A percentile compares a stretch with the other conserved stretches of the same genome.
Conservation (phyloP, 1,284 basidiomycete genomes). For the Leccinum cinnamomeum region DNA sequence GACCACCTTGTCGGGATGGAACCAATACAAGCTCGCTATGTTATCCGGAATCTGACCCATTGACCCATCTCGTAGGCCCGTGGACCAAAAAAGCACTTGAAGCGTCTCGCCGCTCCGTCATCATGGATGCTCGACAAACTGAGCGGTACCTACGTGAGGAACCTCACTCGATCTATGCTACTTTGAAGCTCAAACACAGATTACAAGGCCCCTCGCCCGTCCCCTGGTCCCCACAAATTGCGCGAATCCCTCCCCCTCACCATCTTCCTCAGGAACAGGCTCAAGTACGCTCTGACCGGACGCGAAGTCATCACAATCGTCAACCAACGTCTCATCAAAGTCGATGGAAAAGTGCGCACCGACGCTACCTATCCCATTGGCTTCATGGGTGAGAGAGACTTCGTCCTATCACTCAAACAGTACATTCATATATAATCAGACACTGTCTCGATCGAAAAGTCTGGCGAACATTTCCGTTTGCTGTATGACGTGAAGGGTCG, state of each 20-base stretch:
- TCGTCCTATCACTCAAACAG: neutral
- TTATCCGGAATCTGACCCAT: slow-evolving; percentile 17
- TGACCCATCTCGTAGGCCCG: slow-evolving; percentile 62
- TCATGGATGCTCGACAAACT: slow-evolving; percentile 99
- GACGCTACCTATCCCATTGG: slow-evolving; percentile 97
- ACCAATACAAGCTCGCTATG: slow-evolving; percentile 8
- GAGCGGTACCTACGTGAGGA: slow-evolving; percentile 92
- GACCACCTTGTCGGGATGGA: slow-evolving; percentile 22
- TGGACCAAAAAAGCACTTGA: slow-evolving; percentile 99
- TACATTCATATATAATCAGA: slow-evolving; percentile 48
- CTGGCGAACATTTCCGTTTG: slow-evolving; percentile 99
- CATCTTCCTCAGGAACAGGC: slow-evolving; percentile 97
- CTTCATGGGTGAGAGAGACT: slow-evolving; percentile 84
- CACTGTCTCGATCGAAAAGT: slow-evolving; percentile 97
- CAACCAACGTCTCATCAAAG: slow-evolving; percentile 96
- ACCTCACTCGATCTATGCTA: neutral
- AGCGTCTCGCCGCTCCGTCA: slow-evolving; percentile 95
- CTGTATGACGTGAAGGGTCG: slow-evolving; percentile 99
- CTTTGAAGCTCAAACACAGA: slow-evolving; percentile 10
- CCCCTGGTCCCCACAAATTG: slow-evolving; percentile 98
- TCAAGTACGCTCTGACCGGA: slow-evolving; percentile 98
- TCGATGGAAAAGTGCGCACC: slow-evolving; percentile 98
- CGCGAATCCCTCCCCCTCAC: slow-evolving; percentile 94
- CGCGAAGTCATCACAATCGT: slow-evolving; percentile 96
- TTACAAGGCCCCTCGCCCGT: slow-evolving; percentile 87